Conservation (phyloP, 768 basidiomycete species). For the Chiua virens region DNA sequence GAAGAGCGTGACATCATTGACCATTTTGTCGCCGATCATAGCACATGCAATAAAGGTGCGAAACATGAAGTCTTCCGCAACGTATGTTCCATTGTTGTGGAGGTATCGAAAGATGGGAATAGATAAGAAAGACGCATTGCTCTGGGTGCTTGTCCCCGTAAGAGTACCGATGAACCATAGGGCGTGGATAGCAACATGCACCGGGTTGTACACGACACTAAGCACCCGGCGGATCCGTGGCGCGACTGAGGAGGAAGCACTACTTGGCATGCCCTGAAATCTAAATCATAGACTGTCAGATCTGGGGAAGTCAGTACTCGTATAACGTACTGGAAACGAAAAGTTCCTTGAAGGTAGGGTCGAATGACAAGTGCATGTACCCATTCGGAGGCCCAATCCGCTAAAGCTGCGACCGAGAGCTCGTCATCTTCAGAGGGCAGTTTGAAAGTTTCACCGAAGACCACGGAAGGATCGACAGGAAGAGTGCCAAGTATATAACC, state of each 20-base stretch:
- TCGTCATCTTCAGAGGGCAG: conserved; percentile 2
- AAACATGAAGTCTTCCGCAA: conserved; percentile 36
- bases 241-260: conserved; percentile 8
- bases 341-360: conserved; percentile 15
- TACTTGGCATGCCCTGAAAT: conserved; percentile 11
- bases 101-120: conserved; percentile 32
- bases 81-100: conserved; percentile 24
- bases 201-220: conserved; percentile 24
- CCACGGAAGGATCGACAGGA: neutral
- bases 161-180: conserved; percentile 35
- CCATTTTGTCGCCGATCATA: conserved; percentile 35
- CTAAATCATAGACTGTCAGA: conserved; percentile 12
- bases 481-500: neutral
- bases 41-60: conserved; percentile 34
- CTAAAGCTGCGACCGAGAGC: conserved; percentile 10
- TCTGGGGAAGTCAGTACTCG: neutral
- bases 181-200: conserved; percentile 29
- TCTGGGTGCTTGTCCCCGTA: conserved; percentile 10
- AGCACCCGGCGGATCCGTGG: conserved; percentile 23
- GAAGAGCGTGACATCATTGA: conserved; percentile 33
- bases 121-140: conserved; percentile 25
- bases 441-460: neutral
- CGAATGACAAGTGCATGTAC: conserved; percentile 23
- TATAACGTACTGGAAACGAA: conserved; percentile 23
- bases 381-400: conserved; percentile 29